phyloP scores from a whole-genome alignment of 148 eudicot genomes.

The Rhododendron mucronatum region DNA sequence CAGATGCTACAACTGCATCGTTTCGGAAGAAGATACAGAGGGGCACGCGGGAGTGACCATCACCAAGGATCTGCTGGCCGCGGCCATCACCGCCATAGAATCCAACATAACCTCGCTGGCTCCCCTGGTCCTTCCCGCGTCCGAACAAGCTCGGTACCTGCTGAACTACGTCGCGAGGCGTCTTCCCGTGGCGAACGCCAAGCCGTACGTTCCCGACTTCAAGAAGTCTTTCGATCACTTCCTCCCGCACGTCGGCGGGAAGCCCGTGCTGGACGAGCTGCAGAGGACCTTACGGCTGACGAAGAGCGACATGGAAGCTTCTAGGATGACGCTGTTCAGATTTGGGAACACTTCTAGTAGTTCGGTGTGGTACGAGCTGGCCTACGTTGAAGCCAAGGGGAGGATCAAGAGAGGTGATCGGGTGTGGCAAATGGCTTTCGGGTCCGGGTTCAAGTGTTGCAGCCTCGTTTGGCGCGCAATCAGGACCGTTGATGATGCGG shows the following conservation, averaged over 20 bases:
- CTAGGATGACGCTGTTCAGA: constrained; percentile 25
- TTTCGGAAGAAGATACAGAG: constrained; percentile 29
- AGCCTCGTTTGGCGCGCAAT: constrained; percentile 19
- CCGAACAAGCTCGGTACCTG: constrained; percentile 16
- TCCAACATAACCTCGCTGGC: constrained; percentile 21
- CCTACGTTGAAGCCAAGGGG: constrained; percentile 20
- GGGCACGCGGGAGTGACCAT: constrained; percentile 26
- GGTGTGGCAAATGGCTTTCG: constrained; percentile 19
- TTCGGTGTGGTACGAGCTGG: constrained; percentile 19
- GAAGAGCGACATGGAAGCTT: constrained; percentile 18
- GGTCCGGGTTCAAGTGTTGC: constrained; percentile 22
- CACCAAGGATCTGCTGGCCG: constrained; percentile 20
- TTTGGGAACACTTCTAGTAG: constrained; percentile 24
- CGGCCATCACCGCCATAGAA: constrained; percentile 23
- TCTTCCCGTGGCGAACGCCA: not conserved
- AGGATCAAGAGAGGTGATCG: constrained; percentile 19
- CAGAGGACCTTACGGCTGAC: constrained; percentile 14
- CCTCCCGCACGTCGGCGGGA: constrained; percentile 25
- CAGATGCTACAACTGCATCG: constrained; percentile 25
- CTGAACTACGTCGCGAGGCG: not conserved
- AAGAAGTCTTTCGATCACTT: constrained; percentile 17
- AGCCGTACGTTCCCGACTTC: constrained; percentile 18
- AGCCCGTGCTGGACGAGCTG: constrained; percentile 19
- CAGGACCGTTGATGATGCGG: constrained; percentile 5
- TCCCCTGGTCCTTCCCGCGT: constrained; percentile 23